Evolutionary conservation across 176 grass and related monocot genomes (phyloP), one percentile per base, ranked within the genome.

Genomic region (bread wheat (Triticum aestivum)): DNA sequence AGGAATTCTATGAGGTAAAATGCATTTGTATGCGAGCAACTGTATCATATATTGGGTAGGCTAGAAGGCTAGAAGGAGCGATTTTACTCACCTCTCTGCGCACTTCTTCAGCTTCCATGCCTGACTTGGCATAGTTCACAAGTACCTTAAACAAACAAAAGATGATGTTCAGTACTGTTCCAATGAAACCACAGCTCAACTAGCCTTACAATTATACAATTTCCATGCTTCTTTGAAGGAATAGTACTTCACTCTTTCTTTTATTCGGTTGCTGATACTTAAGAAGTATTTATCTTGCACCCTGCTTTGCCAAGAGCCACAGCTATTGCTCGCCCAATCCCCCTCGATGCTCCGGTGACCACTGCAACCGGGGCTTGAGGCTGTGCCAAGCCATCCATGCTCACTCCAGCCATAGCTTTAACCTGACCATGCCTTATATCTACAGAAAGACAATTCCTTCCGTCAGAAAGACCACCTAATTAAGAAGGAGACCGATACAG

Each of bases 91-190:
- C 96, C 90, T 98, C 90, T 86, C 94, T 98, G 79, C 91, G 90
- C 33, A 96, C 93, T 66, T 98, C 82, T 92, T 98, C 90, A 77
- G 96, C 96, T 89, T 96, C 96, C 66, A 85, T 94, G 34, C 88
- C 78, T 62, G 93, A 98, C 79, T 91, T 92, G 80, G 91, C 90
- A 64, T 98, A 98, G 85, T 98, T 98, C 64, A 98, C 86, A 42
- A 98, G 79, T 12, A 98, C 96, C 96, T 98, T 80, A 21, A 18
- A 75, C 17, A 26, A 34, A 51, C 13, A 27, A 79, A 78, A 24
- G 1, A 42, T 13, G 6, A 87, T 3, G 12, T 1, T 76, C 37
- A 54, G 11, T 0, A 67, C 49, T 38, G 41, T 5, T 73, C 35
- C 11, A 77, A 1, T n/a, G 34, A 15, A 30, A 30, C 10, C 18